Evolutionary conservation across 2,329 filamentous ascomycete genomes (phyloP).

Genomic region (Trichocomaceae sp.): DNA sequence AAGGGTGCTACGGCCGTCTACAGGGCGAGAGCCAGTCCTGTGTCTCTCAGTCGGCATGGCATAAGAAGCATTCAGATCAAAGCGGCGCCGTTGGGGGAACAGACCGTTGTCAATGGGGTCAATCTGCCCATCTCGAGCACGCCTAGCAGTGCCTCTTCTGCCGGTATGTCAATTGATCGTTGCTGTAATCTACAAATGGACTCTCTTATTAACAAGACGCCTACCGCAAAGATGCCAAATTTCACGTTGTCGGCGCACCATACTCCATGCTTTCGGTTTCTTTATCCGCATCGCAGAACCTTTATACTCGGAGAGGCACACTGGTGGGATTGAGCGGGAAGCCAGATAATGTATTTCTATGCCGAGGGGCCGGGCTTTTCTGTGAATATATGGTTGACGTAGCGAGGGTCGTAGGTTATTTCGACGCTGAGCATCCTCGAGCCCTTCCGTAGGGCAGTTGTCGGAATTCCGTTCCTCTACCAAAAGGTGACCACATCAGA

Average conservation of each 20-base stretch:
- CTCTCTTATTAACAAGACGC: neutral
- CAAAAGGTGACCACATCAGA: constrained; percentile 50
- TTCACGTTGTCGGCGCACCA: constrained; percentile 85
- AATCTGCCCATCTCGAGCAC: constrained; percentile 32
- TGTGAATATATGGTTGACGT: constrained; percentile 2
- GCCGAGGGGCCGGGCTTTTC: neutral
- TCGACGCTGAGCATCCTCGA: constrained; percentile 84
- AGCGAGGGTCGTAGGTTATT: constrained; percentile 55
- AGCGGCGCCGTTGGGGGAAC: constrained; percentile 35
- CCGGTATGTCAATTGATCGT: constrained; percentile 27
- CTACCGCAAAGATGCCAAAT: constrained; percentile 68
- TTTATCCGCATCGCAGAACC: constrained; percentile 83
- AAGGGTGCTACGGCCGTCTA: constrained; percentile 29
- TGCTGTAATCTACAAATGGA: neutral
- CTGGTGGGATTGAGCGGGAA: constrained; percentile 86
- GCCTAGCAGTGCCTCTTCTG: constrained; percentile 35
- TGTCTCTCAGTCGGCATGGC: constrained; percentile 16
- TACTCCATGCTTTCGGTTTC: constrained; percentile 92
- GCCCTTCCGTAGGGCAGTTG: constrained; percentile 68
- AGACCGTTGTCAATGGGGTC: constrained; percentile 31
- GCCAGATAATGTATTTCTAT: constrained; percentile 67
- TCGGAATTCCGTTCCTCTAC: constrained; percentile 92
- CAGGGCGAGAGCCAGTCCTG: constrained; percentile 27
- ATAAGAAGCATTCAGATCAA: constrained; percentile 39
- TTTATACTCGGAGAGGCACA: constrained; percentile 88